Evolutionary conservation across 2,329 filamentous ascomycete genomes (phyloP), one percentile per base, ranked within the genome.

Genomic region (Aspergillus proliferans): DNA sequence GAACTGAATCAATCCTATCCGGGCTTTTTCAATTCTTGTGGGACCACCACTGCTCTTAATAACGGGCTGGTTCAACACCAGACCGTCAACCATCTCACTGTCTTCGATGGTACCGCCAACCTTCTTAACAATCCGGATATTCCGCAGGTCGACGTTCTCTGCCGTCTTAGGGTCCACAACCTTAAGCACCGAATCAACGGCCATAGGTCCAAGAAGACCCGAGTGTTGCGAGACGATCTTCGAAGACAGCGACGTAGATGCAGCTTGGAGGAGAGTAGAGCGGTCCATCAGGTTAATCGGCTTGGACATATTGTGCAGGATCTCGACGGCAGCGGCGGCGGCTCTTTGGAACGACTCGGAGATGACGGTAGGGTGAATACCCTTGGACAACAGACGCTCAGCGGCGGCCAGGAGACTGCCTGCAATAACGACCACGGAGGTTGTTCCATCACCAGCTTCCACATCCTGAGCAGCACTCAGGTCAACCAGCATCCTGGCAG

Each of bases 181-280:
- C 76, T 94, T 94, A 54, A 92, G 84, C 46, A 98, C 92, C 19
- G 93, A 88, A 70, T 97, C 94, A 50, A 98, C 93, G 40, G 93
- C 93, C 88, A 98, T 98, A 49, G 90, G 89, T n/a, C 89, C 92
- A 18, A 98, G 82, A 38, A 92, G 81, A 69, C 91, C 93, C 30
- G 93, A 93, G 73, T 98, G 91, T 74, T 97, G 92, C 51, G 92
- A 93, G 54, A 98, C 93, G 64, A 98, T 97, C 77, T 98, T 98
- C 62, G 93, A 97, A 45, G 91, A 96, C 48, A 98, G 83, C 34
- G 93, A 95, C 45, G 93, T 98, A 59, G 93, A 95, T 58, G 93
- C 93, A 54, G 93, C 93, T 78, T 97, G 94, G 57, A 97, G 84
- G 53, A 98, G 86, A 38, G 90, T 90, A 41, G 88, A 79, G 50